A percentile compares a stretch with the other conserved stretches of the same genome.
These are phyloP conservation scores for Dothideomycetes sp. DNA, from an alignment of 2,329 filamentous ascomycete species.

Conservation along the genomic window DNA sequence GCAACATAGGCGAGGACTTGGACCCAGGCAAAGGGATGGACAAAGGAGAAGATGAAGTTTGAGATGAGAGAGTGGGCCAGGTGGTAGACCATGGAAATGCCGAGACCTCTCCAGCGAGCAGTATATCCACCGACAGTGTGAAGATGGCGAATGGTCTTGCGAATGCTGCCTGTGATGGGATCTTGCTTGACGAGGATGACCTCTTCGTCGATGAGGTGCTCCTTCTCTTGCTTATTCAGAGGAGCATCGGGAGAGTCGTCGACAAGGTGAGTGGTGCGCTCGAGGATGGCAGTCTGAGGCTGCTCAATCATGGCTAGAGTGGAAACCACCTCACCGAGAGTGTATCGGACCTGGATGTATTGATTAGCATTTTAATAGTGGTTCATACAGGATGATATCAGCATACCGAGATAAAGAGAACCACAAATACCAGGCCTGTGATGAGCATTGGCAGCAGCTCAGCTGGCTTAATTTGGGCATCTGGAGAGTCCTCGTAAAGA, in stretches of 20 bases:
- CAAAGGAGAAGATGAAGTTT: slow-evolving; percentile 31
- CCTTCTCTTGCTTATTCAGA: slow-evolving; percentile 29
- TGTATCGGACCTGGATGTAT: slow-evolving; percentile 35
- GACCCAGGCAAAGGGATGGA: slow-evolving; percentile 32
- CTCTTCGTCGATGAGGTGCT: slow-evolving; percentile 26
- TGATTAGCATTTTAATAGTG: slow-evolving; percentile 5
- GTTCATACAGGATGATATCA: neutral
- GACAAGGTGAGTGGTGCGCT: slow-evolving; percentile 30
- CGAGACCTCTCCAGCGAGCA: slow-evolving; percentile 24
- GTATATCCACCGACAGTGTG: slow-evolving; percentile 26
- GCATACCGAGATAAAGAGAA: slow-evolving; percentile 31
- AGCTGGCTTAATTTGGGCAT: slow-evolving; percentile 13
- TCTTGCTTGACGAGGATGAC: slow-evolving; percentile 37
- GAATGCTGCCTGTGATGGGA: slow-evolving; percentile 52
- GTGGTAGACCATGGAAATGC: slow-evolving; percentile 24
- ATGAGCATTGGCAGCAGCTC: slow-evolving; percentile 20
- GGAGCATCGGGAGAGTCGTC: slow-evolving; percentile 38
- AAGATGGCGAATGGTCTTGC: slow-evolving; percentile 49
- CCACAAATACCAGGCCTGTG: slow-evolving; percentile 27
- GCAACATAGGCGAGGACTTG: slow-evolving; percentile 40
- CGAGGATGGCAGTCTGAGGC: slow-evolving; percentile 38
- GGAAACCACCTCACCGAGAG: slow-evolving; percentile 47
- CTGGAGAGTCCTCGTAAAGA: slow-evolving; percentile 1
- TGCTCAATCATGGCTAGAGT: slow-evolving; percentile 56
- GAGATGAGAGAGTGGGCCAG: slow-evolving; percentile 17